Base-by-base conservation (phyloP, 805 yeast species). In the Wickerhamiella sergipiensis region DNA sequence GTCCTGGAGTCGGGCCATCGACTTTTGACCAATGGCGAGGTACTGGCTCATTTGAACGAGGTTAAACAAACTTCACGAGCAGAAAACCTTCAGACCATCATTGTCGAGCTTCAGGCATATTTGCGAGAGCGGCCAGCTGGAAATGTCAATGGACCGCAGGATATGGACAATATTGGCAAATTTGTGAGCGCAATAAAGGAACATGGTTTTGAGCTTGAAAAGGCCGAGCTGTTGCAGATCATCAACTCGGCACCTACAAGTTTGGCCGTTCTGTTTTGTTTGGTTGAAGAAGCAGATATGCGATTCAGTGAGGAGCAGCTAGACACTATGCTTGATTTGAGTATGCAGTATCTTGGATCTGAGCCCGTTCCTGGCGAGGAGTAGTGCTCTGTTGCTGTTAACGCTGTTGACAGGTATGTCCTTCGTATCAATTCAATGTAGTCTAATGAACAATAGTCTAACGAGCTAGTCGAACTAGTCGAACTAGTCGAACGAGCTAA, bases 281-380 rank as follows among this genome's bases (percentile, higher is more conserved):
- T 90, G 26, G 79, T 90, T 1, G 98, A 90, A 62, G 97, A 92
- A 62, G 90, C 95, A 65, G 98, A 90, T 58, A 80, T 78, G 54
- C 72, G 98, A 58, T 83, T 88, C 59, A 67, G 70, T n/a, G 85
- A 84, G 53, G 83, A 77, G 1, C 74, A 80, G 53, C 73, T 85
- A 47, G 76, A 79, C 45, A 68, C 70, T 3, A 75, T 90, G 1
- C 55, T 90, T 29, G 75, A 68, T 5, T 72, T 80, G 48, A 71
- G 86, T 18, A 60, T 67, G n/a, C 71, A 71, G 40, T 68, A 58
- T 52, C 55, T 65, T 2, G 67, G 69, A 4, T 43, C 13, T 12
- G 68, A 64, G 55, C 64, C 63, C 6, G 50, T 56, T 9, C 65
- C 66, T 19, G 61, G 51, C 4, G 51, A 46, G 21, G 42, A 21